These are phyloP conservation scores for Mortierella claussenii DNA, from an alignment of 192 early-diverging fungal genomes.

Conservation along the genomic window DNA sequence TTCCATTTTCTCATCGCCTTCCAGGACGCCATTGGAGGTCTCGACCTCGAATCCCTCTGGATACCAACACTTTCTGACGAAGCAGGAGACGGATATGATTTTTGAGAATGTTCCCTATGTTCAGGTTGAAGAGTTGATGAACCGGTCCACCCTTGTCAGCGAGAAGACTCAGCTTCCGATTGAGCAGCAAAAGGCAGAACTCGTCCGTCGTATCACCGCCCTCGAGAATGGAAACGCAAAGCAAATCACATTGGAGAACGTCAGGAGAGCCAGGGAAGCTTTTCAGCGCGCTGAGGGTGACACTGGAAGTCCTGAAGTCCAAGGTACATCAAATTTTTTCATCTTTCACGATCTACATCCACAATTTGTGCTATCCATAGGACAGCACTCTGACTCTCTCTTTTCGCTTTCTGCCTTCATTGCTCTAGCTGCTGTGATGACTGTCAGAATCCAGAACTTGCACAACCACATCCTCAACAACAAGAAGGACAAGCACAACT, in stretches of 20 bases:
- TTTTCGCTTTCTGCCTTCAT: background rate
- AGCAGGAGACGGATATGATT: conserved; percentile 58
- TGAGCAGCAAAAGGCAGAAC: conserved; percentile 66
- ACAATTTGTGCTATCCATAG: background rate
- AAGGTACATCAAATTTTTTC: conserved; percentile 64
- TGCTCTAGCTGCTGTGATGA: conserved; percentile 84
- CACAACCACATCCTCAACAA: conserved; percentile 80
- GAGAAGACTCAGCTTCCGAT: conserved; percentile 51
- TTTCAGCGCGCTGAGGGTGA: conserved; percentile 84
- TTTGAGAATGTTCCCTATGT: conserved; percentile 59
- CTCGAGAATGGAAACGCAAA: conserved; percentile 86
- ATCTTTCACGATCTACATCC: background rate
- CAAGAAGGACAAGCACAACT: conserved; percentile 92
- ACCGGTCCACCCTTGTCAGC: conserved; percentile 25
- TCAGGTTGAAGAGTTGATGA: conserved; percentile 44
- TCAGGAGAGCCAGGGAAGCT: conserved; percentile 72
- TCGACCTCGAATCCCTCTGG: conserved; percentile 50
- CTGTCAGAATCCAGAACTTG: conserved; percentile 89
- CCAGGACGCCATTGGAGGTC: conserved; percentile 32
- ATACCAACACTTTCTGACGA: conserved; percentile 63
- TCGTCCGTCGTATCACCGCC: conserved; percentile 76
- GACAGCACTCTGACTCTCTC: background rate
- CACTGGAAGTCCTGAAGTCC: conserved; percentile 93
- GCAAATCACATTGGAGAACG: conserved; percentile 82
- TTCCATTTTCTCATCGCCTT: conserved; percentile 40